Evolutionary conservation across 164 flowering plant species (phyloP), one percentile per base, ranked within the genome.

Genomic region (Vitis labrusca): DNA sequence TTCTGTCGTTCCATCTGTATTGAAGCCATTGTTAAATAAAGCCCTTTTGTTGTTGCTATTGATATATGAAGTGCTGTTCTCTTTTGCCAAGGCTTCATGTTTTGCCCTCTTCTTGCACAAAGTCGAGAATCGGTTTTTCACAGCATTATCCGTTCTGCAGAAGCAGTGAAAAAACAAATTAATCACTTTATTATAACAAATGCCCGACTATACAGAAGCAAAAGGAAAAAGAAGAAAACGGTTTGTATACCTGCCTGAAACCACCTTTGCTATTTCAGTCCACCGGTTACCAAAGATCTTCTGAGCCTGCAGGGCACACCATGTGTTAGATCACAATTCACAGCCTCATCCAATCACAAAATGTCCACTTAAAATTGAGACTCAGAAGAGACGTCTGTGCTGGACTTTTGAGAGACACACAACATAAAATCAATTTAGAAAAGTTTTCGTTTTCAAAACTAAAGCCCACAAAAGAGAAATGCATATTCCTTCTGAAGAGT

Each of bases 211-310:
- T 10, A 44, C n/a, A 50, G 3, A 66, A 19, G 52, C 6, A 44
- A 16, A 32, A 9, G 17, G 37, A 54, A 52, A 58, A 51, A 56
- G 56, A 29, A 50, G 14, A 66, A 12, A 49, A 8, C 15, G 55
- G 15, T 51, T 61, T 50, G n/a, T 73, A 55, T 85, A 94, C 99
- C 99, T 92, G 84, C 99, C 99, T 66, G 99, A 89, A 68, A 94
- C 99, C 77, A 94, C 97, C 84, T 94, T 94, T 16, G 99, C 97
- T 66, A 94, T 94, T 74, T 92, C 99, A 67, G 99, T 94, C 97
- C 99, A 94, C 76, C 92, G 85, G 76, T 94, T 94, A 23, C 99
- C 99, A 82, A 83, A 94, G 64, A 94, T 82, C 80, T 81, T 88
- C 69, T 94, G 99, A 49, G 99, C 97, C 99, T 94, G 93, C 76